These are phyloP conservation scores for Aureobasidium melanogenum DNA, from an alignment of 2,329 filamentous ascomycete genomes.

Conservation along the genomic window DNA sequence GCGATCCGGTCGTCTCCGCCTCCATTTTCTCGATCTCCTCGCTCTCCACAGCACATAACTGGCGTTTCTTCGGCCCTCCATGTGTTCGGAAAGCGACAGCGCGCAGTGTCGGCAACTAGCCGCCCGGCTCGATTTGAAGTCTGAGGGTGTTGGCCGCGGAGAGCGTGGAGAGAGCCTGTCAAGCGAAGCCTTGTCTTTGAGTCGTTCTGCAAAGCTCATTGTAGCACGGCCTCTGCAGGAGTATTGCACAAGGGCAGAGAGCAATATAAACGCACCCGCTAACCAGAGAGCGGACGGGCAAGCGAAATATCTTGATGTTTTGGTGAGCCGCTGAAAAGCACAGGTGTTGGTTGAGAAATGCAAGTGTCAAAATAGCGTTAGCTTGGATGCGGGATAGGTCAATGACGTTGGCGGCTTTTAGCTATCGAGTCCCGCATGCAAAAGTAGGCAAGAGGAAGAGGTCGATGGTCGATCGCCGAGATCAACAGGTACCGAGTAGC, in stretches of 20 bases:
- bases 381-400: slow-evolving; percentile 2
- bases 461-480: slow-evolving; percentile 2
- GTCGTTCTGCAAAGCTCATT: not conserved
- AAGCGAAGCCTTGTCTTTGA: not conserved
- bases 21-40: not conserved
- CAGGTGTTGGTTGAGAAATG: slow-evolving; percentile 9
- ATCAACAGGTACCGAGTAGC: slow-evolving; percentile 10
- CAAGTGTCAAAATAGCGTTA: not conserved
- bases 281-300: not conserved
- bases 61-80: slow-evolving; percentile 11
- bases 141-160: not conserved
- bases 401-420: slow-evolving; percentile 8
- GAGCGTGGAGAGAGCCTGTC: slow-evolving; percentile 1
- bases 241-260: not conserved
- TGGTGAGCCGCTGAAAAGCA: not conserved
- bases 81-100: slow-evolving; percentile 7
- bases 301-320: not conserved
- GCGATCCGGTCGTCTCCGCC: slow-evolving; percentile 1
- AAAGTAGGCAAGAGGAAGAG: not conserved
- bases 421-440: not conserved
- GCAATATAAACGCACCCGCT: not conserved
- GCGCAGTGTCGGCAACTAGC: not conserved
- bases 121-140: slow-evolving; percentile 1
- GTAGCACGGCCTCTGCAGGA: not conserved
- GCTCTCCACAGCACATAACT: not conserved